A percentile compares a stretch with the other conserved stretches of the same genome.
Conservation (phyloP, 2,329 filamentous ascomycete species). For the Huntiella bhutanensis region DNA sequence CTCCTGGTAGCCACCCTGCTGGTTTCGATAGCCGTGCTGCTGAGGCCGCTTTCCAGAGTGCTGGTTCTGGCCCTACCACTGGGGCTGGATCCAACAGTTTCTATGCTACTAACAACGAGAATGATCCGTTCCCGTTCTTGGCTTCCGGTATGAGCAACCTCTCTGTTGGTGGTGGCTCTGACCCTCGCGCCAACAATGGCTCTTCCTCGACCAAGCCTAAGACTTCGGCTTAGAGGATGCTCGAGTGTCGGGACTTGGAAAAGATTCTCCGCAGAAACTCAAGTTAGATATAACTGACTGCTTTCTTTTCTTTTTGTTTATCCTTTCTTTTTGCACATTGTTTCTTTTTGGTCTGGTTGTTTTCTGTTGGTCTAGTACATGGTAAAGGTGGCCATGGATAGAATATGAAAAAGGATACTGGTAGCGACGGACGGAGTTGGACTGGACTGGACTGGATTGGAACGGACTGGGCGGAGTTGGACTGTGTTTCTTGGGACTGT, state of each 20-base stretch:
- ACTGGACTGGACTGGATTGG: neutral
- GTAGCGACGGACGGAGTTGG: neutral
- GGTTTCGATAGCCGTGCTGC: constrained; percentile 86
- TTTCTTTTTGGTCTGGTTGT: constrained; percentile 8
- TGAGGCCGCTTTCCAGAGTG: constrained; percentile 84
- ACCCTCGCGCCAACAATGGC: constrained; percentile 43
- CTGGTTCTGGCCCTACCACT: constrained; percentile 61
- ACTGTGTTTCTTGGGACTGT: constrained; percentile 6
- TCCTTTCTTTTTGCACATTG: constrained; percentile 9
- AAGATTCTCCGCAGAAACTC: neutral
- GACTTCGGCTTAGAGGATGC: constrained; percentile 32
- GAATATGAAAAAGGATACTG: too few relatives aligned
- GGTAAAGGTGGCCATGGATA: too few relatives aligned
- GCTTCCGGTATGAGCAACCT: constrained; percentile 54
- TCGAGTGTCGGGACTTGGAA: neutral
- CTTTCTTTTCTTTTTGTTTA: constrained; percentile 11
- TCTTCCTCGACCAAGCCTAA: constrained; percentile 34
- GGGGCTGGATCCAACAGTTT: constrained; percentile 51
- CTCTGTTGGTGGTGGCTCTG: constrained; percentile 43
- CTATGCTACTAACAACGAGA: constrained; percentile 34
- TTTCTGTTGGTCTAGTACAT: too few relatives aligned
- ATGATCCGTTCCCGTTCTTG: constrained; percentile 65
- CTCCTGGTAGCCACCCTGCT: constrained; percentile 61
- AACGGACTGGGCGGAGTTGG: constrained; percentile 10
- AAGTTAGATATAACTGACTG: neutral